These are phyloP conservation scores for Pichia cactophila DNA, from an alignment of 1,139 yeast genomes.

Conservation along the genomic window DNA sequence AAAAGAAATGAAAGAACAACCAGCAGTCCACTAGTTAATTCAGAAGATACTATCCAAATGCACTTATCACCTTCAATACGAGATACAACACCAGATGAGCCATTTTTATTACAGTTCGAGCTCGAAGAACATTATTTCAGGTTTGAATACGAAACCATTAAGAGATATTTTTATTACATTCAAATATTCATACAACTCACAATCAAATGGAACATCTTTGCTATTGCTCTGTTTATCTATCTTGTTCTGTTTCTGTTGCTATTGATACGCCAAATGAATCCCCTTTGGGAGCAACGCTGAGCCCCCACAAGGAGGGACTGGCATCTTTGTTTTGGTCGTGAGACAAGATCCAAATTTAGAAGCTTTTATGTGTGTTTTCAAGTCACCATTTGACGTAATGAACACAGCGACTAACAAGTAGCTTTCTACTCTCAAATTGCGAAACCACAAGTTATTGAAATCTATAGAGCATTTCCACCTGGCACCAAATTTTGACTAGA, in stretches of 20 bases:
- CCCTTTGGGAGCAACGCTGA: background rate
- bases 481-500: too few species aligned
- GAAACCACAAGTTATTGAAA: too few species aligned
- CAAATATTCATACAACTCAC: background rate
- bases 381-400: too few species aligned
- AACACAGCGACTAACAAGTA: too few species aligned
- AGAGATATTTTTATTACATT: background rate
- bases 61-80: background rate
- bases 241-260: background rate
- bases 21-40: background rate
- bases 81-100: background rate
- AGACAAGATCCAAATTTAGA: too few species aligned
- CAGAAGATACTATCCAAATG: background rate
- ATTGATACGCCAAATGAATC: background rate
- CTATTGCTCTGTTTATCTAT: background rate
- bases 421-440: too few species aligned
- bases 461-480: too few species aligned
- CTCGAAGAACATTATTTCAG: background rate
- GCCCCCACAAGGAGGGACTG: background rate
- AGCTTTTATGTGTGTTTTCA: too few species aligned
- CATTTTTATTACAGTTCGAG: background rate
- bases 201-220: background rate
- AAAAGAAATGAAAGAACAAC: background rate
- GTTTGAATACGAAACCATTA: background rate
- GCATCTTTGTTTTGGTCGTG: background rate